Percentiles rank a stretch among this genome's conserved stretches.
Conservation (phyloP, 2,329 filamentous ascomycete genomes). For the Lecanicillium sp. region DNA sequence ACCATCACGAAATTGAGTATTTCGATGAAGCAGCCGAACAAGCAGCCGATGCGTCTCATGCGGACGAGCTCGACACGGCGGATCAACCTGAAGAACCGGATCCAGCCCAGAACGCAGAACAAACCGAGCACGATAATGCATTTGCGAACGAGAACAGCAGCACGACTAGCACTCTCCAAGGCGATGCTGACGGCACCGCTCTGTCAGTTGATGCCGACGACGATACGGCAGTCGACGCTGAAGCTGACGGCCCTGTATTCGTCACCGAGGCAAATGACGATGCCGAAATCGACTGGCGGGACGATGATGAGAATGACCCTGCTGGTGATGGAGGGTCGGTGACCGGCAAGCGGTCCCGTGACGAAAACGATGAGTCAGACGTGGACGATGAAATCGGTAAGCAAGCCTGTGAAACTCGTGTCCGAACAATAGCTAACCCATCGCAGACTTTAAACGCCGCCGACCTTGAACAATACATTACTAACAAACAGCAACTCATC, state of each 20-base stretch:
- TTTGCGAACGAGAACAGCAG: constrained; percentile 20
- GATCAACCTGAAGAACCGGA: constrained; percentile 16
- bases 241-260: constrained; percentile 19
- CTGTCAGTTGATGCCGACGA: constrained; percentile 20
- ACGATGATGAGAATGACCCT: constrained; percentile 22
- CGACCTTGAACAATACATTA: constrained; percentile 29
- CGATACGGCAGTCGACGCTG: constrained; percentile 18
- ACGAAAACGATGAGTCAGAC: constrained; percentile 24
- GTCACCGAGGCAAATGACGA: constrained; percentile 18
- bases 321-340: constrained; percentile 18
- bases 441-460: constrained; percentile 45
- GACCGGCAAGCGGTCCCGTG: constrained; percentile 25
- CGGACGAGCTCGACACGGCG: background rate
- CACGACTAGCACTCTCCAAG: constrained; percentile 28
- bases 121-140: constrained; percentile 17
- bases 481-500: constrained; percentile 17
- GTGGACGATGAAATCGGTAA: constrained; percentile 30
- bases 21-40: constrained; percentile 16
- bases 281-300: constrained; percentile 27
- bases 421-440: constrained; percentile 24
- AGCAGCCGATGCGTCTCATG: constrained; percentile 11
- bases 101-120: constrained; percentile 16
- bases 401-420: background rate
- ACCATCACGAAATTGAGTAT: constrained; percentile 15
- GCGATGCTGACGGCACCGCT: constrained; percentile 25